These are phyloP conservation scores for Talaromyces islandicus DNA, from an alignment of 2,329 filamentous ascomycete species.

Conservation along the genomic window DNA sequence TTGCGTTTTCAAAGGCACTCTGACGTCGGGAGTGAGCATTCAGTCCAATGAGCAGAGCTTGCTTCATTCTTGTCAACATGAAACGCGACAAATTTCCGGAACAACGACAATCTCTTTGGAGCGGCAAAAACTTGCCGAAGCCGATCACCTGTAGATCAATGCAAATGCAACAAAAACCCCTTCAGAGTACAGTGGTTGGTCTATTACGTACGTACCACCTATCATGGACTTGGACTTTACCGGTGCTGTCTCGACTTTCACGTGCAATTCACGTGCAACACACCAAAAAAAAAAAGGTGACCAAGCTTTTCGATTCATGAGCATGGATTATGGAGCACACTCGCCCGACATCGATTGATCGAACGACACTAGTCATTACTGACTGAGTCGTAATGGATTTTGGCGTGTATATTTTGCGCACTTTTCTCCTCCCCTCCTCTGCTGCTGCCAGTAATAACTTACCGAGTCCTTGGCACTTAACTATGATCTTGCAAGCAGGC, in stretches of 20 bases:
- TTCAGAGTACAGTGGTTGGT: background rate
- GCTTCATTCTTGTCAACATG: background rate
- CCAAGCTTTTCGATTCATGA: background rate
- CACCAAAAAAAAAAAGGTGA: background rate
- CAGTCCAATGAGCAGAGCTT: background rate
- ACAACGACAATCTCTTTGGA: background rate
- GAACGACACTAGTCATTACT: background rate
- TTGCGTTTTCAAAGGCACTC: background rate
- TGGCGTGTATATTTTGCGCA: background rate
- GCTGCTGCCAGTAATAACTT: background rate
- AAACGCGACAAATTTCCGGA: background rate
- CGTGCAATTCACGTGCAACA: background rate
- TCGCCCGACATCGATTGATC: background rate
- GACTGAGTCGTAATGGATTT: background rate
- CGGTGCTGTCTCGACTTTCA: background rate
- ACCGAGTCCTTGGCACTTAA: background rate
- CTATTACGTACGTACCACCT: background rate
- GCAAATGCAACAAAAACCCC: background rate
- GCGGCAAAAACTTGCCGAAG: background rate
- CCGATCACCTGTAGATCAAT: background rate
- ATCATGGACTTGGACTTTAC: background rate
- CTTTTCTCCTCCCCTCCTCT: background rate
- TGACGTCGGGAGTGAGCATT: background rate
- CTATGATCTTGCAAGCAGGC: background rate
- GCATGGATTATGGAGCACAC: background rate